These are phyloP conservation scores for Phialophora macrospora DNA, from an alignment of 2,329 filamentous ascomycete genomes.

Conservation along the genomic window DNA sequence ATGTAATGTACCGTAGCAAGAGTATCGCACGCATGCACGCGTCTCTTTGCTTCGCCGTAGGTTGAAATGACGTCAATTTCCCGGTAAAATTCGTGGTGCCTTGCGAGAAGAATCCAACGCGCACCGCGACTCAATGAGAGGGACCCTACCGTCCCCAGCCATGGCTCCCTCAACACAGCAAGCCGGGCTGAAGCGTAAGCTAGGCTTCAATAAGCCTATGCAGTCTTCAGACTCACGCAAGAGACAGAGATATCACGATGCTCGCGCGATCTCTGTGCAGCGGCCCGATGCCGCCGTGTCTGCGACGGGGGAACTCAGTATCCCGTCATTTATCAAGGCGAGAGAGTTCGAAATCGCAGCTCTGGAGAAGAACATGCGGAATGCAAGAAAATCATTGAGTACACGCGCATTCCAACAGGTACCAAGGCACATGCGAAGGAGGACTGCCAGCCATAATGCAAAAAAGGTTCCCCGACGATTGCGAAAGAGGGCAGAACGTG, in stretches of 20 bases:
- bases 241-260: conserved; percentile 51
- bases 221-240: conserved; percentile 41
- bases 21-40: neutral
- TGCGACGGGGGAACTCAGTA: conserved; percentile 76
- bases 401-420: conserved; percentile 89
- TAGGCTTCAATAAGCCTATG: conserved; percentile 22
- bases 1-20: neutral
- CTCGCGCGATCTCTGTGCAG: conserved; percentile 54
- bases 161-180: conserved; percentile 24
- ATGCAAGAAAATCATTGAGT: conserved; percentile 66
- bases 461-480: conserved; percentile 83
- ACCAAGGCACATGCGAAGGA: conserved; percentile 78
- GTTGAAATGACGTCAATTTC: conserved; percentile 9
- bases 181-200: conserved; percentile 36
- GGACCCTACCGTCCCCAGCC: neutral
- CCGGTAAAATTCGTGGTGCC: neutral
- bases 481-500: conserved; percentile 68
- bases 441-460: conserved; percentile 94
- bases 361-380: conserved; percentile 79
- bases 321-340: conserved; percentile 80
- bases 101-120: neutral
- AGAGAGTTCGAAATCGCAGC: conserved; percentile 89
- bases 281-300: conserved; percentile 52
- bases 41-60: neutral
- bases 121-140: neutral